Percentiles rank a stretch among this genome's conserved stretches.
phyloP scores from a whole-genome alignment of 2,329 filamentous ascomycete genomes.

The Fonsecaea pedrosoi region DNA sequence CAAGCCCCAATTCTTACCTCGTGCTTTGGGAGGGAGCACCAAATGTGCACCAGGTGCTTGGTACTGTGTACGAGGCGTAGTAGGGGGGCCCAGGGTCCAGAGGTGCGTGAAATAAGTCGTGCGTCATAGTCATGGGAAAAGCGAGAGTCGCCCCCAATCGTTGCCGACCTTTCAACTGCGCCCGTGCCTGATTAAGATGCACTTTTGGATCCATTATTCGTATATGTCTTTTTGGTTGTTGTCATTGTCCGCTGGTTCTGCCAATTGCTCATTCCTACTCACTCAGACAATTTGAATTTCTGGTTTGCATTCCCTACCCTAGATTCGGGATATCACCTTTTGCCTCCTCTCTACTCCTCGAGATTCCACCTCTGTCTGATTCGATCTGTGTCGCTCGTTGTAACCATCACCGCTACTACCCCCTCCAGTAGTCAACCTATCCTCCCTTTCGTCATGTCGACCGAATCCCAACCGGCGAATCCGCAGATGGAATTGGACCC shows the following conservation, averaged over 20 bases:
- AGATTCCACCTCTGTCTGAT: neutral
- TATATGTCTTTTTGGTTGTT: slow-evolving; percentile 4
- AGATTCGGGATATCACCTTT: neutral
- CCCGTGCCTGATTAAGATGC: slow-evolving; percentile 16
- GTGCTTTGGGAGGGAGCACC: too few relatives aligned
- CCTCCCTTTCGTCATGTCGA: slow-evolving; percentile 34
- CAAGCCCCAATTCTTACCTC: neutral
- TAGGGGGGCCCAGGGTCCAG: neutral
- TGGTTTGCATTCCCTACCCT: neutral
- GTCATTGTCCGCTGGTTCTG: slow-evolving; percentile 2
- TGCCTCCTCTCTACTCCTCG: neutral
- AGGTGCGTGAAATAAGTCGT: neutral
- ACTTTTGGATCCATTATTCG: slow-evolving; percentile 6
- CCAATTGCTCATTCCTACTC: slow-evolving; percentile 3
- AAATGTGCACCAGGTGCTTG: neutral
- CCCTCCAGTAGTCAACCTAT: neutral
- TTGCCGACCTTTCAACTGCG: slow-evolving; percentile 15
- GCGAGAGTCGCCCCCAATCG: slow-evolving; percentile 11
- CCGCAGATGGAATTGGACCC: slow-evolving; percentile 67
- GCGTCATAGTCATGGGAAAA: slow-evolving; percentile 14
- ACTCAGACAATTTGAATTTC: neutral
- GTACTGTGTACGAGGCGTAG: neutral
- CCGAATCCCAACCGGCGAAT: slow-evolving; percentile 39
- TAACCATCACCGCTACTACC: slow-evolving; percentile 4
- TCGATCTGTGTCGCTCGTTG: slow-evolving; percentile 1